Base-by-base conservation (phyloP, 805 yeast genomes). In the Pichia ethanolica region DNA sequence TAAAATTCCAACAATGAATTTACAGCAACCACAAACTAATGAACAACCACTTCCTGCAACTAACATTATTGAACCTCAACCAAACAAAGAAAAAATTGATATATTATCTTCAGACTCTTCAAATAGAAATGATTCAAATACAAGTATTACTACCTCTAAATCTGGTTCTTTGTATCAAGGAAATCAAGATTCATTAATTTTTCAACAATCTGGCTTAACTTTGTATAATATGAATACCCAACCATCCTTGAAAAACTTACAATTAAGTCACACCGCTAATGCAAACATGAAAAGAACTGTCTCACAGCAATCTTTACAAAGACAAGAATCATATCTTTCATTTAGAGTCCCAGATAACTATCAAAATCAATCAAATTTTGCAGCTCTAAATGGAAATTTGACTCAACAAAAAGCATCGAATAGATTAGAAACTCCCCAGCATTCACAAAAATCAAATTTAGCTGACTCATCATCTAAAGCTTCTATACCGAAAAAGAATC, bases 121-220 rank as follows among this genome's bases (percentile, higher is more conserved):
- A 12, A n/a, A 35, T 25, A 20, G 27, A 3, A 34, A 45, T 12
- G 34, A 40, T 28, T 14, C 39, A 5, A 20, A 36, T 11, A 14
- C 28, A 9, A 47, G 42, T 4, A n/a, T 25, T 3, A 33, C 4
- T 13, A 30, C 46, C 1, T 38, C 46, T 2, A 39, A 39, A 33
- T 47, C 50, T 8, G 47, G 25, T 3, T 2, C 39, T 5, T 38
- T 47, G 3, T 32, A 32, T 34, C 35, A 38, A 4, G 47, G 42
- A 34, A 52, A 55, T 30, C 49, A 46, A 2, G 45, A 49, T 7
- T 61, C 64, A 0, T 42, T 60, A 45, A 56, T 60, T n/a, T 61
- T 60, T 40, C 58, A 58, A 27, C 62, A 55, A 32, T 59, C 63
- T 6, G 62, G 53, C 12, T 44, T 58, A 3, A 59, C 53, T 26